These are phyloP conservation scores for Nitzschia inconspicua DNA, from an alignment of 108 stramenopile genomes.

Conservation along the genomic window DNA sequence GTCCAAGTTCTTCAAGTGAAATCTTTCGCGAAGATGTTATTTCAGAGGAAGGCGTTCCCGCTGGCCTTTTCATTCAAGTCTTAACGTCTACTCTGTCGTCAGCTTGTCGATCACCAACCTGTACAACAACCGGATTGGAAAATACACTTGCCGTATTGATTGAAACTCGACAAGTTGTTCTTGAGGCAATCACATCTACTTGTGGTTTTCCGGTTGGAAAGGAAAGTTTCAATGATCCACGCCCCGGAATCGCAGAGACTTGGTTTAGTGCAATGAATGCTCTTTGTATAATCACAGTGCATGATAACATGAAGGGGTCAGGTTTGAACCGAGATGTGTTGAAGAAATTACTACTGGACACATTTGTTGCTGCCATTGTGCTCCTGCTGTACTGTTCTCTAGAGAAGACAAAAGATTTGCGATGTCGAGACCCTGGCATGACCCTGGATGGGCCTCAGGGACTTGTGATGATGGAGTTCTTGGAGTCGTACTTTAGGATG, in stretches of 20 bases:
- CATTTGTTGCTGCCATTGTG: conserved; percentile 36
- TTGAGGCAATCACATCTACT: conserved; percentile 1
- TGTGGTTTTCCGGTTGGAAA: conserved; percentile 26
- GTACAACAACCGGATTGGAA: conserved; percentile 12
- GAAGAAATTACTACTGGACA: conserved; percentile 40
- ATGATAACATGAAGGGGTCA: conserved; percentile 1
- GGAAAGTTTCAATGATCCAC: conserved; percentile 52
- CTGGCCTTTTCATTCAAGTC: conserved; percentile 54
- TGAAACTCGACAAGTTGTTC: conserved; percentile 29
- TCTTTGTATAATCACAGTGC: conserved; percentile 7
- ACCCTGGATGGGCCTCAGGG: conserved; percentile 78
- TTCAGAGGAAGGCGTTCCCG: conserved; percentile 55
- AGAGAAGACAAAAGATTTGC: conserved; percentile 32
- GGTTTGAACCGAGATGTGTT: conserved; percentile 7
- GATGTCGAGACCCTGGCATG: conserved; percentile 49
- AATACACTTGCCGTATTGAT: conserved; percentile 33
- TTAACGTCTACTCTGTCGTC: conserved; percentile 22
- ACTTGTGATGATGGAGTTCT: conserved; percentile 67
- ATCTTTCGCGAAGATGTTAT: conserved; percentile 66
- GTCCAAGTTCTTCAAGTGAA: conserved; percentile 39
- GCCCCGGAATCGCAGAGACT: conserved; percentile 67
- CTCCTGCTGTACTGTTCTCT: conserved; percentile 49
- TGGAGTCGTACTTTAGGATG: conserved; percentile 35
- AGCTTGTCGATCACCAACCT: no score
- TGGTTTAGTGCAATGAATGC: conserved; percentile 52